Evolutionary conservation across 2,329 filamentous ascomycete species (phyloP).

Genomic region (Colletotrichum scovillei): DNA sequence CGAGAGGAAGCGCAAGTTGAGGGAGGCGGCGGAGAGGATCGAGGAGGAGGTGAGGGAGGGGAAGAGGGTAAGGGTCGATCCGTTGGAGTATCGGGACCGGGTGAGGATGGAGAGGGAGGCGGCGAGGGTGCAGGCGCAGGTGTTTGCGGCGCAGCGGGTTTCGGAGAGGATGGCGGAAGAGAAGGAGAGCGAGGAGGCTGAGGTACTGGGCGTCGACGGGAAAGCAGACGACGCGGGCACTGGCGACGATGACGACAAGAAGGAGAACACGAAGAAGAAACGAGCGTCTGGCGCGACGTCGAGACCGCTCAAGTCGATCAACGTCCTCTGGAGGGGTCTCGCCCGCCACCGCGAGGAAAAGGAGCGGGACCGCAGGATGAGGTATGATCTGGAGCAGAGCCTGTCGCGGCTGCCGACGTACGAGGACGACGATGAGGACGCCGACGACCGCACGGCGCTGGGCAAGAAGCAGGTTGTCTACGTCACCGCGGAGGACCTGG

Average conservation of each 20-base stretch:
- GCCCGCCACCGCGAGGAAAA: slow-evolving; percentile 76
- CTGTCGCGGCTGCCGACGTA: slow-evolving; percentile 73
- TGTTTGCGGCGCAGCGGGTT: slow-evolving; percentile 84
- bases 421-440: slow-evolving; percentile 74
- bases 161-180: slow-evolving; percentile 80
- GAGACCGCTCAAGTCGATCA: slow-evolving; percentile 73
- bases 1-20: slow-evolving; percentile 82
- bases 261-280: slow-evolving; percentile 45
- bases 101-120: slow-evolving; percentile 77
- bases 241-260: slow-evolving; percentile 38
- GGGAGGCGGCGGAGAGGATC: slow-evolving; percentile 68
- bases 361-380: slow-evolving; percentile 74
- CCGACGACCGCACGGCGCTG: slow-evolving; percentile 77
- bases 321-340: slow-evolving; percentile 83
- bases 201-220: too few relatives aligned
- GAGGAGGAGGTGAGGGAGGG: slow-evolving; percentile 54
- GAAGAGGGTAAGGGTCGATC: slow-evolving; percentile 73
- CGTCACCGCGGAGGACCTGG: slow-evolving; percentile 74
- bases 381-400: slow-evolving; percentile 74
- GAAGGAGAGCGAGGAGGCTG: slow-evolving; percentile 38
- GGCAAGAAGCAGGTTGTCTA: slow-evolving; percentile 67
- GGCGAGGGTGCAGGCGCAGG: slow-evolving; percentile 73
- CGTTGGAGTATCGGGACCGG: slow-evolving; percentile 79
- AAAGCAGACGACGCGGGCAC: background rate
- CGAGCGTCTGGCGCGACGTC: slow-evolving; percentile 46